Percentiles rank a stretch among this genome's conserved stretches.
Conservation (phyloP, 257 asterid species). For the Solanum paucissectum region DNA sequence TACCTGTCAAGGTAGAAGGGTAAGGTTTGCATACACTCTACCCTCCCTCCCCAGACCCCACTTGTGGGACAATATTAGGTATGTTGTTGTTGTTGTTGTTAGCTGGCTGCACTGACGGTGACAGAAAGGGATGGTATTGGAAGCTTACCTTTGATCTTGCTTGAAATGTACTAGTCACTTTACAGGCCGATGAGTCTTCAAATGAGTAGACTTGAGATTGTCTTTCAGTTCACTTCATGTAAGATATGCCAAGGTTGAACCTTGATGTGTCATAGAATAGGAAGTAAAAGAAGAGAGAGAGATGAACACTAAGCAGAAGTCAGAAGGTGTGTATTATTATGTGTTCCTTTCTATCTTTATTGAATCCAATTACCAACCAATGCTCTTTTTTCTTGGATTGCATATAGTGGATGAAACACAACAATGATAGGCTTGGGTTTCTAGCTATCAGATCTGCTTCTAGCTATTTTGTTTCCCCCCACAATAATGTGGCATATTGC, state of each 20-base stretch:
- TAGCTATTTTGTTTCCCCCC: not conserved
- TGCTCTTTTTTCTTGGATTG: not conserved
- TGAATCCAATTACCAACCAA: not conserved
- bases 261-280: not conserved
- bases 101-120: not conserved
- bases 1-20: not conserved
- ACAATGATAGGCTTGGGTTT: not conserved
- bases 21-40: not conserved
- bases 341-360: not conserved
- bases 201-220: not conserved
- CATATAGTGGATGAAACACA: not conserved
- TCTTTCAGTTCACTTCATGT: not conserved
- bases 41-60: not conserved
- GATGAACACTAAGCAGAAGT: not conserved
- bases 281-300: not conserved
- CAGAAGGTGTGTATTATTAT: not conserved
- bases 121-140: not conserved
- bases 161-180: not conserved
- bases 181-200: not conserved
- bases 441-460: not conserved
- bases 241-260: not conserved
- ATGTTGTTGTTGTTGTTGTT: not conserved
- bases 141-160: not conserved
- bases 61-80: not conserved
- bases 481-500: not conserved